A percentile compares a stretch with the other conserved stretches of the same genome.
phyloP scores from a whole-genome alignment of 1,284 basidiomycete genomes.

The Cutaneotrichosporon sp. region DNA sequence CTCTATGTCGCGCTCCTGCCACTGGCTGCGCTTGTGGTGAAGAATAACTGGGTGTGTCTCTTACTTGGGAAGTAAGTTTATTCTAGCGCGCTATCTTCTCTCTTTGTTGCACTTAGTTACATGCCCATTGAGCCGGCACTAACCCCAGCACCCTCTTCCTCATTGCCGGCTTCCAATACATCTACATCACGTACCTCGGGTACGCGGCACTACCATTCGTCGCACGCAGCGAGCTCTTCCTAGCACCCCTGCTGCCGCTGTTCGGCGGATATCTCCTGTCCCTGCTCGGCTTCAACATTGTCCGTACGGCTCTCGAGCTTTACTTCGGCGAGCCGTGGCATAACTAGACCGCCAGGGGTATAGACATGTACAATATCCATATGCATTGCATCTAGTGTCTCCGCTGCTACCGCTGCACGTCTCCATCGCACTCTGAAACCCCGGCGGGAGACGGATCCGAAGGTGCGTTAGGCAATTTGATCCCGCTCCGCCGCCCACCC shows the following conservation, averaged over 20 bases:
- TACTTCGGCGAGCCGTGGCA: slow-evolving; percentile 61
- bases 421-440: too few species aligned
- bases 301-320: slow-evolving; percentile 64
- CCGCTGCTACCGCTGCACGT: too few species aligned
- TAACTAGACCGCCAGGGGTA: neutral
- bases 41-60: slow-evolving; percentile 83
- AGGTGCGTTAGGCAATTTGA: too few species aligned
- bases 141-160: slow-evolving; percentile 65
- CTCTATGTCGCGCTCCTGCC: slow-evolving; percentile 81
- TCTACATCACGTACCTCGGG: slow-evolving; percentile 84
- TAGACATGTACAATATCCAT: neutral
- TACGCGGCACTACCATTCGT: slow-evolving; percentile 84
- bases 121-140: too few species aligned
- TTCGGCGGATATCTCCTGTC: slow-evolving; percentile 79
- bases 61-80: slow-evolving; percentile 73
- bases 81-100: neutral
- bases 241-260: slow-evolving; percentile 77
- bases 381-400: neutral
- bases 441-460: too few species aligned
- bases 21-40: slow-evolving; percentile 71
- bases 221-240: slow-evolving; percentile 74
- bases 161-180: slow-evolving; percentile 76
- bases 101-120: too few species aligned
- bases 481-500: neutral
- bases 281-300: slow-evolving; percentile 82